These are phyloP conservation scores for Penicillium sp. DNA, from an alignment of 2,329 filamentous ascomycete genomes.

Conservation along the genomic window DNA sequence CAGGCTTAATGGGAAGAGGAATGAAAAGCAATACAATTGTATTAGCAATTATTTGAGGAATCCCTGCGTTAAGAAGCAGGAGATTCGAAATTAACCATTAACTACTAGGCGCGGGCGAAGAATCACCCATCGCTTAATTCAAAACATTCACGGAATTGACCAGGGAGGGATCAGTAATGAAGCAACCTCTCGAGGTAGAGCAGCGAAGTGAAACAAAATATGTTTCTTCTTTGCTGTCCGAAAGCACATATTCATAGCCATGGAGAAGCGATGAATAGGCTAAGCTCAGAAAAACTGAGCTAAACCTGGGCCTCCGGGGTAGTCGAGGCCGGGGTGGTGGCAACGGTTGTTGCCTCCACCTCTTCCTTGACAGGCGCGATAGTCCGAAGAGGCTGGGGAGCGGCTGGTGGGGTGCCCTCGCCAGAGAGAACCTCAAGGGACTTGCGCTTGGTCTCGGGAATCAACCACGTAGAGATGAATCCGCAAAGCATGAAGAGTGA, in stretches of 20 bases:
- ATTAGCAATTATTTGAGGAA: neutral
- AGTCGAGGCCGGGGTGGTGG: neutral
- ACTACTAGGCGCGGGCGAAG: neutral
- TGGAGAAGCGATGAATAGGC: neutral
- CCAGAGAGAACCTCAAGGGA: conserved; percentile 72
- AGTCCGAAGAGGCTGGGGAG: neutral
- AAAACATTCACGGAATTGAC: neutral
- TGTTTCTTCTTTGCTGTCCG: too few relatives aligned
- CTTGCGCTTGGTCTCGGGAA: conserved; percentile 74
- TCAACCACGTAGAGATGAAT: conserved; percentile 67
- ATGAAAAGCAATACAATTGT: neutral
- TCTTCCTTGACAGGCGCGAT: neutral
- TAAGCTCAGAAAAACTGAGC: neutral
- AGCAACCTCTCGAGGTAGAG: too few relatives aligned
- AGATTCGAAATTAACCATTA: neutral
- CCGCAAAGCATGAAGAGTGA: conserved; percentile 79
- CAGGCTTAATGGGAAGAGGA: too few relatives aligned
- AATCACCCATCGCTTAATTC: neutral
- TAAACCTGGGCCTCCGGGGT: neutral
- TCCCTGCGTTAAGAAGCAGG: neutral
- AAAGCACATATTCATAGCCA: too few relatives aligned
- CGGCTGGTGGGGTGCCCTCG: conserved; percentile 49
- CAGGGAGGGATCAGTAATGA: too few relatives aligned
- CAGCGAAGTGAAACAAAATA: too few relatives aligned
- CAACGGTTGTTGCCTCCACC: neutral